These are phyloP conservation scores for Phalaenopsis aphrodite DNA, from an alignment of 106 monocot species.

Conservation along the genomic window DNA sequence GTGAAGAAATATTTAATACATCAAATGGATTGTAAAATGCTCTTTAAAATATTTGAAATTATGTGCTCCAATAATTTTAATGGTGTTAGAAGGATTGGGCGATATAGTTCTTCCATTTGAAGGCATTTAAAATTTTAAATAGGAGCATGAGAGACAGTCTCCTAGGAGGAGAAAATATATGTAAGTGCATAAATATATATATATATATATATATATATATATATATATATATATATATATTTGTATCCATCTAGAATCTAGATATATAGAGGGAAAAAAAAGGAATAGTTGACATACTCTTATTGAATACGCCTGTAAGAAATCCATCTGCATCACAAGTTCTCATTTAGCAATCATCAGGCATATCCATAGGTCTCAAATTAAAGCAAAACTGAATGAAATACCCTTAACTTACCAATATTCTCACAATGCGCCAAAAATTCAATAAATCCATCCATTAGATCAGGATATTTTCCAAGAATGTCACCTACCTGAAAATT, in stretches of 20 bases:
- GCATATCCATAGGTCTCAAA: background rate
- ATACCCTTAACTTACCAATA: slow-evolving; percentile 29
- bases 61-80: background rate
- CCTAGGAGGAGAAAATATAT: background rate
- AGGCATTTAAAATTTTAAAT: background rate
- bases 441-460: slow-evolving; percentile 68
- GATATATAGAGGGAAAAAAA: background rate
- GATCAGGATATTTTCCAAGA: slow-evolving; percentile 65
- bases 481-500: slow-evolving; percentile 51
- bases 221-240: background rate
- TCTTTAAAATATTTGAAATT: background rate
- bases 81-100: too few species aligned
- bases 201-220: background rate
- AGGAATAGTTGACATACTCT: slow-evolving; percentile 41
- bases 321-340: slow-evolving; percentile 50
- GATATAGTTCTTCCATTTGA: too few species aligned
- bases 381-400: background rate
- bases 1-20: background rate
- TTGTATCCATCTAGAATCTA: background rate
- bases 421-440: slow-evolving; percentile 53
- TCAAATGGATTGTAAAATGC: background rate
- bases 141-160: background rate
- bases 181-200: background rate
- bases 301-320: slow-evolving; percentile 59
- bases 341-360: slow-evolving; percentile 1